Base-by-base conservation (phyloP, 208 protist genomes). In the Strigomonas culicis region DNA sequence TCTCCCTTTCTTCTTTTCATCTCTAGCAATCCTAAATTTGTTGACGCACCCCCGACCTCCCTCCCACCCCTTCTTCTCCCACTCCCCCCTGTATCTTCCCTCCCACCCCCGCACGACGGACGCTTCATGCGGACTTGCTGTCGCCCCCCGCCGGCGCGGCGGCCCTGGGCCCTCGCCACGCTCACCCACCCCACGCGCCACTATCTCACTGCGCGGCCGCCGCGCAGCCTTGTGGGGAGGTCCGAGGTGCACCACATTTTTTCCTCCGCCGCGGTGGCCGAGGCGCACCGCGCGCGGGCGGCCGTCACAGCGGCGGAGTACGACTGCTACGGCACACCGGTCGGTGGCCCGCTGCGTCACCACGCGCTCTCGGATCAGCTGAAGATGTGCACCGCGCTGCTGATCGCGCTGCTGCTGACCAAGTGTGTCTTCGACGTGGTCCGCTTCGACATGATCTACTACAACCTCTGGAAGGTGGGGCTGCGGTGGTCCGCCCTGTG, bases 381-480 rank as follows among this genome's bases (percentile, higher is more conserved):
- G 34, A 70, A 70, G 25, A 28, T 80, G 17, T 24, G 58, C 22
- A 34, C 52, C 8, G 70, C 75, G 31, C 51, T 77, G 24, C 28
- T 74, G 11, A 30, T 39, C 11, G 75, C 75, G 0, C 30, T 76
- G 4, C 51, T n/a, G 21, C 63, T 68, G 1, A 80, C 75, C n/a
- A 77, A 77, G 41, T 24, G 41, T 6, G 39, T 68, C 56, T 76
- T 67, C 50, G 66, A 74, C 31, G 59, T 59, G 46, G 31, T 63
- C 44, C 66, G 70, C 30, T 80, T 76, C 51, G 75, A 80, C 47
- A 66, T 75, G 44, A 58, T 76, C 22, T 80, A 80, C 63, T 72
- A 80, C 47, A 61, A 66, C 13, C 24, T 80, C 3, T 80, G 75
- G 75, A 75, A 80, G 58, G 24, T 65, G 3, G 52, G 64, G 27